Evolutionary conservation across 106 monocot species (phyloP).

Genomic region (Dendrobium nobile): DNA sequence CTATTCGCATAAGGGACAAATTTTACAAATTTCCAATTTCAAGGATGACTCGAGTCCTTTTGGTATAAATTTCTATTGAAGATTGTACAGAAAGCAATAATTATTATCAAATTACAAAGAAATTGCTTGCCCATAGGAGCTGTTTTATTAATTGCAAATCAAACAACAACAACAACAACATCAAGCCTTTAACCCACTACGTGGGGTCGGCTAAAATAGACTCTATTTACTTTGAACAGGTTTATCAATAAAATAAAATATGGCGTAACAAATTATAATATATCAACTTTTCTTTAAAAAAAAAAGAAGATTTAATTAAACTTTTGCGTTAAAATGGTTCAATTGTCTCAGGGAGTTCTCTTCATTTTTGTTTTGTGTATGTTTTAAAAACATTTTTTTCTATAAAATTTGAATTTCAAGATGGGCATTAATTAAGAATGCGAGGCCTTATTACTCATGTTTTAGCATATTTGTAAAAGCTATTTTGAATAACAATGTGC

Average conservation of each 20-base stretch:
- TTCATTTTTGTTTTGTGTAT: no score
- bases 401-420: neutral
- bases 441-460: neutral
- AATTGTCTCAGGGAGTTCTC: no score
- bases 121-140: neutral
- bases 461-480: neutral
- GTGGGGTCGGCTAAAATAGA: no score
- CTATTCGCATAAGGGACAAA: slow-evolving; percentile 38
- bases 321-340: neutral
- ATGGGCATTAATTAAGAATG: neutral
- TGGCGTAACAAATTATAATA: neutral
- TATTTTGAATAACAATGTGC: neutral
- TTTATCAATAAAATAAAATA: neutral
- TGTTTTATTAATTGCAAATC: neutral
- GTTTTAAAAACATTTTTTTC: neutral
- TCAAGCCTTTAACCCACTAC: no score
- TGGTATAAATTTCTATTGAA: slow-evolving; percentile 18
- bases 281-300: neutral
- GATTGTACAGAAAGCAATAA: neutral
- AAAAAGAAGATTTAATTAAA: neutral
- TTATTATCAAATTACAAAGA: slow-evolving; percentile 2
- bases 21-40: slow-evolving; percentile 66
- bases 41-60: slow-evolving; percentile 70
- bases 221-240: neutral
- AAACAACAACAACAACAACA: no score